Conservation (phyloP, 371 early-diverging fungal genomes). For the Lichtheimia ornata region DNA sequence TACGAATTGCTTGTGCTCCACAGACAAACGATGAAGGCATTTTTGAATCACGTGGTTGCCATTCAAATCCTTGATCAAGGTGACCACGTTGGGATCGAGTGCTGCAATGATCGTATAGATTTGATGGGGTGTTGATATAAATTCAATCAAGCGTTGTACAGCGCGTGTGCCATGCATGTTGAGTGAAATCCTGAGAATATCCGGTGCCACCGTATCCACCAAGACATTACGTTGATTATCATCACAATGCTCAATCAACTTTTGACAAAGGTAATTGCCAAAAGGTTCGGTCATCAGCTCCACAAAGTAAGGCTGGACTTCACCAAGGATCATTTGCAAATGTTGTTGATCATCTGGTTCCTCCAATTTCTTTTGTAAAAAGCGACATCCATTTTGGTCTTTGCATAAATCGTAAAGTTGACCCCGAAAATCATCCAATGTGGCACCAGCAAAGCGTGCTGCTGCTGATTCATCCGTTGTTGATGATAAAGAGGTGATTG, state of each 20-base stretch:
- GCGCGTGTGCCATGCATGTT: slow-evolving; percentile 98
- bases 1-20: slow-evolving; percentile 84
- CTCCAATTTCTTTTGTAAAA: slow-evolving; percentile 83
- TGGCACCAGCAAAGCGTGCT: slow-evolving; percentile 66
- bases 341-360: slow-evolving; percentile 59
- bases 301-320: slow-evolving; percentile 73
- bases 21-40: slow-evolving; percentile 77
- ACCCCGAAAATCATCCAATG: slow-evolving; percentile 69
- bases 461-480: slow-evolving; percentile 45
- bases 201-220: slow-evolving; percentile 70
- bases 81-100: slow-evolving; percentile 76
- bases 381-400: slow-evolving; percentile 92
- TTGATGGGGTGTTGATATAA: slow-evolving; percentile 65
- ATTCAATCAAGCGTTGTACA: slow-evolving; percentile 93
- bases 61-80: slow-evolving; percentile 93
- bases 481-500: slow-evolving; percentile 10
- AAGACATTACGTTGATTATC: slow-evolving; percentile 76
- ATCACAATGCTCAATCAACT: slow-evolving; percentile 77
- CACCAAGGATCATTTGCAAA: slow-evolving; percentile 67
- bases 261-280: slow-evolving; percentile 92
- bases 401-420: slow-evolving; percentile 79
- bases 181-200: slow-evolving; percentile 78
- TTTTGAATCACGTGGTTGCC: slow-evolving; percentile 99
- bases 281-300: slow-evolving; percentile 92
- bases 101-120: slow-evolving; percentile 73